Base-by-base conservation (phyloP, 345 rosid species). In the Durio zibethinus region DNA sequence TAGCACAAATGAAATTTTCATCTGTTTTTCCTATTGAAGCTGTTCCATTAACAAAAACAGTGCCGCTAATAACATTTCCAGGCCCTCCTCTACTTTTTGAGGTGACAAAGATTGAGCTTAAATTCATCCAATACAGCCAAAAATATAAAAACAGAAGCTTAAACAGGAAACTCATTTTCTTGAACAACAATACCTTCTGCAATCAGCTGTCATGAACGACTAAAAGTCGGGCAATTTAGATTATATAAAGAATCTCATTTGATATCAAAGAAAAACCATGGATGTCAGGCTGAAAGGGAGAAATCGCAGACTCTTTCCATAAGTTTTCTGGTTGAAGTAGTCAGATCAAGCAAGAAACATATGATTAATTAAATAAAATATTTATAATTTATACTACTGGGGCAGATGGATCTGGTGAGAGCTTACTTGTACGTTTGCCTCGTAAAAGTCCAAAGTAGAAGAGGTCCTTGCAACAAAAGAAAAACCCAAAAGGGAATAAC, bases 1-100 rank as follows among this genome's bases (percentile, higher is more conserved):
- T 96, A 74, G 98, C 98, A 75, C 99, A 93, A 68, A 96, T 82
- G 82, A 90, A 96, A 85, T 92, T 93, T 27, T 92, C 94, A 56
- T 94, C 99, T 56, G 83, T 86, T 83, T 42, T 88, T 72, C 88
- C 99, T 78, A 91, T 88, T 84, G 88, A 82, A 76, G 76, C 65
- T 33, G 75, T 84, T 40, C 91, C 91, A 72, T 89, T 83, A 60
- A 94, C 78, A 29, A 74, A 83, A 65, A 90, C 90, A 52, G 79
- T 85, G 47, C 92, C 93, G 76, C 54, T 82, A 29, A 18, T 68
- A 54, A 35, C 80, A 27, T 43, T 77, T 77, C 56, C 78, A 3
- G 80, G 23, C 33, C 4, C 48, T 71, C 31, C 71, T 42, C n/a
- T n/a, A n/a, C n/a, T n/a, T n/a, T 6, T 29, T 70, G 45, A 66